Percentiles rank a stretch among this genome's conserved stretches.
Conservation (phyloP, 108 stramenopile genomes). For the Nannochloropsis oceanica region DNA sequence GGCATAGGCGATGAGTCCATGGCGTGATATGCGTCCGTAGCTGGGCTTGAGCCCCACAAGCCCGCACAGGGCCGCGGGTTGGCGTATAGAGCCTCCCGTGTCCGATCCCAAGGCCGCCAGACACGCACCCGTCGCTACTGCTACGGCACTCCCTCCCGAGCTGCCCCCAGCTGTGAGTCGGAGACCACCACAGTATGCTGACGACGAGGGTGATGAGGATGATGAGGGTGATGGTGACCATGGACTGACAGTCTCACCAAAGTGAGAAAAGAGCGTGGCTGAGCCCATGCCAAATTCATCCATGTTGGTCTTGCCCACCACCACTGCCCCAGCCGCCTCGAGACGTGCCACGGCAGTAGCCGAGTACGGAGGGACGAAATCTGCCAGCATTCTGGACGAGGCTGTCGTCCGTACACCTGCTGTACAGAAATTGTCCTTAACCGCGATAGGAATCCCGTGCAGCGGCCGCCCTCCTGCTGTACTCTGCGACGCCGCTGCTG, state of each 20-base stretch:
- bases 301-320: slow-evolving; percentile 69
- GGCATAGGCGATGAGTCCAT: slow-evolving; percentile 78
- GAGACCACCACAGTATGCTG: background rate
- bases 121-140: slow-evolving; percentile 59
- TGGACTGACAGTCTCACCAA: slow-evolving; percentile 34
- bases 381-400: slow-evolving; percentile 50
- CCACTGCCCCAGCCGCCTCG: slow-evolving; percentile 51
- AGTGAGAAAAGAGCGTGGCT: slow-evolving; percentile 50
- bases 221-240: background rate
- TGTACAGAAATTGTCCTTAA: slow-evolving; percentile 75
- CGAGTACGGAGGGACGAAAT: slow-evolving; percentile 37
- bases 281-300: slow-evolving; percentile 91
- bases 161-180: slow-evolving; percentile 63
- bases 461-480: background rate
- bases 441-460: slow-evolving; percentile 62
- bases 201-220: background rate
- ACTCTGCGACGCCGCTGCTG: background rate
- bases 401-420: slow-evolving; percentile 49
- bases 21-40: slow-evolving; percentile 64
- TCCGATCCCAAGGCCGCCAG: slow-evolving; percentile 68
- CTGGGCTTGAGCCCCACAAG: slow-evolving; percentile 79
- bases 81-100: slow-evolving; percentile 78
- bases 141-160: slow-evolving; percentile 65
- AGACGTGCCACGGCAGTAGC: slow-evolving; percentile 49
- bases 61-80: slow-evolving; percentile 78